Evolutionary conservation across 1,284 basidiomycete genomes (phyloP), one percentile per base, ranked within the genome.

Genomic region (Rhodotorula sp.): DNA sequence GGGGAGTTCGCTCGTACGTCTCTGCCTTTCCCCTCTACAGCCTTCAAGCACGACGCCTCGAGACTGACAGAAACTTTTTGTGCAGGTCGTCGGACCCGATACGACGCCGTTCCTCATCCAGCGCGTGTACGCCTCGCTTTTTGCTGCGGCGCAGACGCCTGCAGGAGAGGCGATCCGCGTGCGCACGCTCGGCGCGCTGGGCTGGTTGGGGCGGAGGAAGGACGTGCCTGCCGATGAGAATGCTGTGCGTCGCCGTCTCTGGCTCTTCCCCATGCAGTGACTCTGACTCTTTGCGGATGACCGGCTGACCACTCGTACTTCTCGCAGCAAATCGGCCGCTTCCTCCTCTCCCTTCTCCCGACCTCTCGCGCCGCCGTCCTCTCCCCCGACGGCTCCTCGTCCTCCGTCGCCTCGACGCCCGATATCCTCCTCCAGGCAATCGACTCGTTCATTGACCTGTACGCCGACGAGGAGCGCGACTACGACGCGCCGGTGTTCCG

Each of bases 361-460:
- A 14, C 66, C 88, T 65, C 64, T 63, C 70, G 66, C 17, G 42
- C 63, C 0, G n/a, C 66, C 8, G 42, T 42, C 27, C 10, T 54
- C 8, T 23, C 67, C 72, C 45, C 85, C 69, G 41, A 53, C 67
- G 23, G 71, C 69, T 85, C 56, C 81, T 52, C 61, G 2, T 45
- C 61, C 1, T 34, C 52, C 0, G 62, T 63, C 13, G 82, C 64
- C 74, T 81, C 42, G 79, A 86, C 85, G 58, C 85, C 88, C 4
- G 94, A 97, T 79, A 85, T 89, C 0, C 84, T 91, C 67, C 85
- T 97, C 25, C 92, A 96, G 77, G 87, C 88, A 1, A 83, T 89
- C 46, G 94, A 96, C 50, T 91, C 91, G 42, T 81, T 98, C 61
- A 92, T 98, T 75, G 96, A 98, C 81, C 90, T 96, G 62, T 99